phyloP scores from a whole-genome alignment of 1,139 yeast species.

The Pneumocystis sp. region DNA sequence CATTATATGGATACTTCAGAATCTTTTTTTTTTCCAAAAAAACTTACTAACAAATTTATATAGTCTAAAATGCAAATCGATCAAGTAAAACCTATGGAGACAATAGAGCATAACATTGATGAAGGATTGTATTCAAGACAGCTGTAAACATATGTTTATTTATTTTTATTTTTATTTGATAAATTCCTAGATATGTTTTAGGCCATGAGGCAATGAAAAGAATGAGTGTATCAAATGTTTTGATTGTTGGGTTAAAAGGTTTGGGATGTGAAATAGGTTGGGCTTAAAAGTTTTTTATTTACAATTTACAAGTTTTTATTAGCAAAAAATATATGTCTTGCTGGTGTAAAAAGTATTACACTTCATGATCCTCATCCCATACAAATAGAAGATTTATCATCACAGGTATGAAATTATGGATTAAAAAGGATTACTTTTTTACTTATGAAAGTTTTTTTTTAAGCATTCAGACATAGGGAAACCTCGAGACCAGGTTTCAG shows the following conservation, averaged over 20 bases:
- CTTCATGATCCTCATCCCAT: constrained; percentile 69
- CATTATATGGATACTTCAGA: neutral
- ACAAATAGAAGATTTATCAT: constrained; percentile 55
- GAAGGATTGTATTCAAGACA: constrained; percentile 93
- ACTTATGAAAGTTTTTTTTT: constrained; percentile 41
- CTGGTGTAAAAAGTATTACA: constrained; percentile 90
- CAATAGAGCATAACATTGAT: constrained; percentile 39
- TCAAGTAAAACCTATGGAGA: constrained; percentile 7
- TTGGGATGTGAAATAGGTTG: constrained; percentile 65
- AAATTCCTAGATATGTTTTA: constrained; percentile 40
- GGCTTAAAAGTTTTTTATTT: constrained; percentile 22
- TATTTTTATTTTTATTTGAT: constrained; percentile 13
- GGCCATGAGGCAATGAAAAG: constrained; percentile 97
- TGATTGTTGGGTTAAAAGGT: constrained; percentile 77
- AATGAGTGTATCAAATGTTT: constrained; percentile 84
- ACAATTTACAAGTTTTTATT: neutral
- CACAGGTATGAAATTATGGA: constrained; percentile 33
- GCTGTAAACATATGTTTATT: constrained; percentile 27
- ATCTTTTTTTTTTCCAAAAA: neutral
- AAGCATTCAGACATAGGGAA: constrained; percentile 54
- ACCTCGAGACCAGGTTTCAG: constrained; percentile 60
- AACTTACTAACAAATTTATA: constrained; percentile 8
- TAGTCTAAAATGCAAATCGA: constrained; percentile 16
- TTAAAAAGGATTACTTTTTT: neutral
- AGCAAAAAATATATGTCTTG: constrained; percentile 82